phyloP scores from a whole-genome alignment of 2,329 filamentous ascomycete species.

The Penicillium sp. region DNA sequence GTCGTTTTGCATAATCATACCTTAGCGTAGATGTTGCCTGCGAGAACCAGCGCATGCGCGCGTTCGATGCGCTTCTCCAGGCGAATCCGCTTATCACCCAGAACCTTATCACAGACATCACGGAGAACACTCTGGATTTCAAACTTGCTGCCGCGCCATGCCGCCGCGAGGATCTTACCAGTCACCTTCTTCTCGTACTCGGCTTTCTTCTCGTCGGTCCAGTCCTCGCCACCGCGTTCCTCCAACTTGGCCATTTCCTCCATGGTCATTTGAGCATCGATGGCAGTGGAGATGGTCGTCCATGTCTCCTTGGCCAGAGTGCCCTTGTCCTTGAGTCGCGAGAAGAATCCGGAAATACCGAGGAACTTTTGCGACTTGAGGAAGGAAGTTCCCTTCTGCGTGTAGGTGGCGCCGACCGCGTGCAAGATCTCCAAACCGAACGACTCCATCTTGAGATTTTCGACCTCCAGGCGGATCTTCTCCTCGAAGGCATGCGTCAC shows the following conservation, averaged over 20 bases:
- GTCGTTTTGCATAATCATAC: slow-evolving; percentile 47
- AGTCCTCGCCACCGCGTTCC: slow-evolving; percentile 90
- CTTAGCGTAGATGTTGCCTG: slow-evolving; percentile 84
- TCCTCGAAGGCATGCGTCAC: slow-evolving; percentile 87
- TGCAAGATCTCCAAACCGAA: slow-evolving; percentile 96
- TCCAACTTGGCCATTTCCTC: slow-evolving; percentile 98
- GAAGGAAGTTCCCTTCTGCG: slow-evolving; percentile 79
- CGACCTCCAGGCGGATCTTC: slow-evolving; percentile 90
- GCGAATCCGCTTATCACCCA: slow-evolving; percentile 73
- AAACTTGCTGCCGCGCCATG: slow-evolving; percentile 94
- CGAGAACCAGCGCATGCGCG: slow-evolving; percentile 80
- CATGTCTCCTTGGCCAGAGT: slow-evolving; percentile 96
- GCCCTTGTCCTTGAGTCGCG: slow-evolving; percentile 90
- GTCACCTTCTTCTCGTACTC: slow-evolving; percentile 96
- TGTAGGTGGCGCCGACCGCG: slow-evolving; percentile 86
- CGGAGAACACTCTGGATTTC: slow-evolving; percentile 95
- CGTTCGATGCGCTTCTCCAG: slow-evolving; percentile 83
- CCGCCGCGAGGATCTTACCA: slow-evolving; percentile 94
- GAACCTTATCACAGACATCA: slow-evolving; percentile 85
- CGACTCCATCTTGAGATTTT: slow-evolving; percentile 98
- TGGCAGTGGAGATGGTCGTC: slow-evolving; percentile 93
- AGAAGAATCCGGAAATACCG: slow-evolving; percentile 92
- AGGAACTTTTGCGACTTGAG: slow-evolving; percentile 96
- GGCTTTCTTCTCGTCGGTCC: slow-evolving; percentile 94
- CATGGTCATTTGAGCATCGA: slow-evolving; percentile 96